Base-by-base conservation (phyloP, 352 stramenopile genomes). In the Phytopythium delawarense region DNA sequence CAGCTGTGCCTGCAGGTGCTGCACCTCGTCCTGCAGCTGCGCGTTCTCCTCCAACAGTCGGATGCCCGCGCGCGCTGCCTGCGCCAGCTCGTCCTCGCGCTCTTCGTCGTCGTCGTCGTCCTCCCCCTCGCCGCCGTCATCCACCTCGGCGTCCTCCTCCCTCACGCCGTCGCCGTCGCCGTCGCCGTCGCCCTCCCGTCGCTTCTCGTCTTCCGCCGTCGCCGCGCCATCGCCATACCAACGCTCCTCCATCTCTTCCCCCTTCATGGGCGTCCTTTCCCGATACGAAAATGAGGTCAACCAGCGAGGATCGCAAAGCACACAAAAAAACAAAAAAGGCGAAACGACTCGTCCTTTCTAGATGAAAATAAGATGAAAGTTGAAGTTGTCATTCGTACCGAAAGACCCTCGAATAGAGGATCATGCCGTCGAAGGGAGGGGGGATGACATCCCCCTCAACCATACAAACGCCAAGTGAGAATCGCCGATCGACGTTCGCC, bases 21-120 rank as follows among this genome's bases (percentile, higher is more conserved):
- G 57, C 53, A 88, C 64, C 50, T 91, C 81, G 39, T 89, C 79
- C 12, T 73, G 67, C 28, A 91, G 75, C 48, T 88, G 79, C 35
- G 72, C 78, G 60, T 91, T 89, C 59, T 91, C 82, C 56, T 89
- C 82, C 25, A 91, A 35, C 44, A 91, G 65, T 18, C 75, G 76
- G 54, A 91, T 91, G 4, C 81, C 81, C 21, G 81, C 81, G 57
- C 81, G 74, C 39, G 81, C 81, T 0, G 81, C 81, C 51, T 81
- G 76, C 48, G 84, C 65, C 4, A 89, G 74, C 60, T 82, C 78
- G 8, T 76, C 72, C 37, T 74, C 68, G 2, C 80, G 69, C 7
- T 77, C 68, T 4, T 72, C 69, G 0, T 70, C 65, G 2, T 69
- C 74, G 1, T 67, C 66, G 1, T 76, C 64, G 1, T 67, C 67